Conservation (phyloP, 352 stramenopile genomes). For the Pythium guiyangense region DNA sequence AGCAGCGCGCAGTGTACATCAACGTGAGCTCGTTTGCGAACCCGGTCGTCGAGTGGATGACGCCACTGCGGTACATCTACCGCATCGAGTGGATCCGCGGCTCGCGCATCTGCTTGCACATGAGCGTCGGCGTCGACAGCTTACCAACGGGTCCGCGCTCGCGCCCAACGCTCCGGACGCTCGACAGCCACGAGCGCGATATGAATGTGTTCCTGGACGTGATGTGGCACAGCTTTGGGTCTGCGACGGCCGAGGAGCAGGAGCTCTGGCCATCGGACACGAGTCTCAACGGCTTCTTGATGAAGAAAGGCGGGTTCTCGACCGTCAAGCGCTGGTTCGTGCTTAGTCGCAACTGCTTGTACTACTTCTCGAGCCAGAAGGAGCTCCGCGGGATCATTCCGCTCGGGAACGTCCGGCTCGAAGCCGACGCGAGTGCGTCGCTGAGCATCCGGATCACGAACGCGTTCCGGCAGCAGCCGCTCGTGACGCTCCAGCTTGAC, state of each 20-base stretch:
- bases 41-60: constrained; percentile 86
- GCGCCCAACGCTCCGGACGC: constrained; percentile 58
- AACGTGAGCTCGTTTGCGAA: constrained; percentile 75
- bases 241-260: constrained; percentile 76
- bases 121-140: constrained; percentile 85
- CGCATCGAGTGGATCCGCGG: constrained; percentile 69
- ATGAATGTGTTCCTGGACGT: constrained; percentile 87
- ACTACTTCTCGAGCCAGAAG: constrained; percentile 84
- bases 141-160: constrained; percentile 71
- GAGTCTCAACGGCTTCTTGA: constrained; percentile 78
- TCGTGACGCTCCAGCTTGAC: constrained; percentile 80
- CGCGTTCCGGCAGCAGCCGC: constrained; percentile 36
- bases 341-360: constrained; percentile 84
- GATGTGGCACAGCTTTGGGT: constrained; percentile 87
- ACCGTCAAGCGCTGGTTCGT: constrained; percentile 85
- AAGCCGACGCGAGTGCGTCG: constrained; percentile 45
- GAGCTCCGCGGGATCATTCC: constrained; percentile 85
- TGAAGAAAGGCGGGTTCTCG: constrained; percentile 82
- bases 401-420: constrained; percentile 66
- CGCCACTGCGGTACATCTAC: constrained; percentile 84
- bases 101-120: constrained; percentile 57
- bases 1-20: constrained; percentile 83
- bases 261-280: constrained; percentile 88
- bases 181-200: constrained; percentile 74
- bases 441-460: constrained; percentile 77